phyloP scores from a whole-genome alignment of 2,329 filamentous ascomycete species.

The Ascochyta fabae region DNA sequence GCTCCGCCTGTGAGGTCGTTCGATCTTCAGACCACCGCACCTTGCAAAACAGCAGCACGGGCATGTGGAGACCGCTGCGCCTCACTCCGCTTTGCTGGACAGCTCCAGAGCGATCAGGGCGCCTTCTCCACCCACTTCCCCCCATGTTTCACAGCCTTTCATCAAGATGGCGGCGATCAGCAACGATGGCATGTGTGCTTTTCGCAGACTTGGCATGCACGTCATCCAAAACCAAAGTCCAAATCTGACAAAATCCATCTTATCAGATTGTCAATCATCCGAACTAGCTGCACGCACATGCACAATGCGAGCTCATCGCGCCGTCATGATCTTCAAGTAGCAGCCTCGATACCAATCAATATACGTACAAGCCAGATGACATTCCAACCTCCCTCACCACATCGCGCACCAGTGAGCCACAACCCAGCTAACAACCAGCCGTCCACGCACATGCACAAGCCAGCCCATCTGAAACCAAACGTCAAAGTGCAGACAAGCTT shows the following conservation, averaged over 20 bases:
- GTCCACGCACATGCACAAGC: not conserved
- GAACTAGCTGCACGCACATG: not conserved
- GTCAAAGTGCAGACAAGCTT: slow-evolving; percentile 22
- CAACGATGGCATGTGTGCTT: not conserved
- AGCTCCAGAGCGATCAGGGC: not conserved
- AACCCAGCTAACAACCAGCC: no score
- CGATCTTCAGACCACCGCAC: slow-evolving; percentile 14
- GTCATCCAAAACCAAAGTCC: slow-evolving; percentile 23
- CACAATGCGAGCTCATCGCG: no score
- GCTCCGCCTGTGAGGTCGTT: slow-evolving; percentile 1
- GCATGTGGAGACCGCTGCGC: not conserved
- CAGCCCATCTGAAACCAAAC: slow-evolving; percentile 1
- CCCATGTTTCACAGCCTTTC: not conserved
- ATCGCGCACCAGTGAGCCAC: no score
- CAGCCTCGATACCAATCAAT: no score
- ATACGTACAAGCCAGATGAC: no score
- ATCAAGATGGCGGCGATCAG: no score
- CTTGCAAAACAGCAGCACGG: slow-evolving; percentile 7
- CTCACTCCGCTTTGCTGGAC: not conserved
- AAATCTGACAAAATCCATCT: slow-evolving; percentile 23
- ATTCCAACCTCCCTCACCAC: no score
- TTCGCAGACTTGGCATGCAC: slow-evolving; percentile 23
- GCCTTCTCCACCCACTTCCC: not conserved
- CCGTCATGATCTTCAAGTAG: no score
- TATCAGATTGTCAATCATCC: slow-evolving; percentile 28